Conservation (phyloP, 352 stramenopile species). For the Globisporangium takayamanum region DNA sequence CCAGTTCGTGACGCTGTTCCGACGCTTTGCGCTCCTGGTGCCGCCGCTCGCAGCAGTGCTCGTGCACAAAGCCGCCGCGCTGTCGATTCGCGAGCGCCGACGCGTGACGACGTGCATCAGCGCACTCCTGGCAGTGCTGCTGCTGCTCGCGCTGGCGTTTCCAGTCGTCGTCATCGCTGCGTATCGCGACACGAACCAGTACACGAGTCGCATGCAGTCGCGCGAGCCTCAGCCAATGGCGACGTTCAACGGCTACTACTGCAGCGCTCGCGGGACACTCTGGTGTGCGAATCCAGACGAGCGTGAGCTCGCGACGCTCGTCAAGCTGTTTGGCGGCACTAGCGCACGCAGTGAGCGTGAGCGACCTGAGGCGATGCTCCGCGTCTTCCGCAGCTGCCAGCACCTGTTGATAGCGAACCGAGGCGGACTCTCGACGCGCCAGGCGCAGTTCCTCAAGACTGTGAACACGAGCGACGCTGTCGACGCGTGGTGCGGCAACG, state of each 20-base stretch:
- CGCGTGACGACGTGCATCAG: neutral
- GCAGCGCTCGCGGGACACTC: neutral
- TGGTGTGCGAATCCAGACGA: neutral
- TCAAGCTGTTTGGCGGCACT: neutral
- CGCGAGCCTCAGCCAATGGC: neutral
- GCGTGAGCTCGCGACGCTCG: neutral
- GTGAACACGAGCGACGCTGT: constrained; percentile 5
- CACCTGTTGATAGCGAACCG: constrained; percentile 1
- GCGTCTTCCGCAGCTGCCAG: constrained; percentile 2
- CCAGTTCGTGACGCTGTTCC: neutral
- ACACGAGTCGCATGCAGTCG: neutral
- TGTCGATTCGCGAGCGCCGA: neutral
- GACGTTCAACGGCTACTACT: constrained; percentile 8
- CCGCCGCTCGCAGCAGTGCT: neutral
- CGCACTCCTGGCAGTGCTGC: neutral
- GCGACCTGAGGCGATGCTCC: neutral
- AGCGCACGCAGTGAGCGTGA: neutral
- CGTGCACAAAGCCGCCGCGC: neutral
- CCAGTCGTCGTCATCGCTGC: neutral
- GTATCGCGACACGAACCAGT: neutral
- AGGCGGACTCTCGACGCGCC: neutral
- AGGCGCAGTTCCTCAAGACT: constrained; percentile 1
- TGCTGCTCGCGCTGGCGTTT: neutral
- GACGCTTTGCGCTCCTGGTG: neutral
- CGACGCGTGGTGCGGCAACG: constrained; percentile 4